Evolutionary conservation across 208 protist species (phyloP).

Genomic region (Blechomonas ayalai): DNA sequence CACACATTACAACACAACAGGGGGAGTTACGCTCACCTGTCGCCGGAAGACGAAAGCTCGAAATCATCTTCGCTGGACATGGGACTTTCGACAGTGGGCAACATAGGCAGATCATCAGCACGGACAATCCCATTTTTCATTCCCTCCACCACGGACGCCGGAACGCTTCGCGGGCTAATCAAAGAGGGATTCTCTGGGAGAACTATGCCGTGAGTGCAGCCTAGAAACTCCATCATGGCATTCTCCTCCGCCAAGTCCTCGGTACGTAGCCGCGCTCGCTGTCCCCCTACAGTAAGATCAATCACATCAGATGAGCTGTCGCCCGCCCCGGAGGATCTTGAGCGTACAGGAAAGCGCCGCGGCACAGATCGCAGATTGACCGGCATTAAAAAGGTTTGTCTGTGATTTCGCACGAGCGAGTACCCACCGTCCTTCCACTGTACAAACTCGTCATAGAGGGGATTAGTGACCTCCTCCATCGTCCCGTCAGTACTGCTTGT

Average conservation of each 20-base stretch:
- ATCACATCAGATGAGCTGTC: conserved; percentile 4
- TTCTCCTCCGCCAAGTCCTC: too few species aligned
- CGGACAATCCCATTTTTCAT: conserved; percentile 2
- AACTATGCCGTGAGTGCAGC: too few species aligned
- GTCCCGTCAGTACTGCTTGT: not conserved
- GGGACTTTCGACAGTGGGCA: conserved; percentile 2
- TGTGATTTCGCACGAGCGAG: conserved; percentile 39
- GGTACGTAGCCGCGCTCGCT: too few species aligned
- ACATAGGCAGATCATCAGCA: conserved; percentile 8
- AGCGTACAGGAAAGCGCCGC: conserved; percentile 13
- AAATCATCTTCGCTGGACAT: conserved; percentile 2
- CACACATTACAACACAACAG: too few species aligned
- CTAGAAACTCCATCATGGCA: too few species aligned
- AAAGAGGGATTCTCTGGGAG: too few species aligned
- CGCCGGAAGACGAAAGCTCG: too few species aligned
- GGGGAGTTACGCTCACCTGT: too few species aligned
- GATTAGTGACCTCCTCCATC: not conserved
- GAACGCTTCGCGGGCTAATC: conserved; percentile 4
- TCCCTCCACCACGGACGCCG: not conserved
- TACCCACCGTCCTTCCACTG: conserved; percentile 65
- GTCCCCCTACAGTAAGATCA: conserved; percentile 10
- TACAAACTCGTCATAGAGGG: conserved; percentile 24
- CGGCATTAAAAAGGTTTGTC: conserved; percentile 34
- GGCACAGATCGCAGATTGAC: conserved; percentile 16
- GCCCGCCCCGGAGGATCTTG: too few species aligned